phyloP scores from a whole-genome alignment of 129 eudicot species.

The Oenanthe sinensis region DNA sequence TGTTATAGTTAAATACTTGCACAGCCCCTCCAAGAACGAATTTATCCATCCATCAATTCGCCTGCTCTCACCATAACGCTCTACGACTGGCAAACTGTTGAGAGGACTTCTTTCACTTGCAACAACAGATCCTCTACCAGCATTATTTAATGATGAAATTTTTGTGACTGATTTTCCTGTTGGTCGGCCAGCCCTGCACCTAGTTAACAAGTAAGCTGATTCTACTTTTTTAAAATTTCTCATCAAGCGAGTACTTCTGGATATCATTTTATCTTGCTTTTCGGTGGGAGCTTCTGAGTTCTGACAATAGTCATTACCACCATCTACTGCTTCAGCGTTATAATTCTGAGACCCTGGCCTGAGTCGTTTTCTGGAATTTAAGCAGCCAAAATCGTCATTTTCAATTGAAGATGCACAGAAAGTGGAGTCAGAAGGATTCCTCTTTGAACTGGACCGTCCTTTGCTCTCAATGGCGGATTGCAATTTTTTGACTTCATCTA shows the following conservation, averaged over 20 bases:
- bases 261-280: constrained; percentile 31
- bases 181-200: constrained; percentile 44
- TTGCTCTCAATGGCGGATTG: constrained; percentile 35
- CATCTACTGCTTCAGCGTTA: constrained; percentile 24
- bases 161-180: constrained; percentile 24
- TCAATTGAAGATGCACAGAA: constrained; percentile 27
- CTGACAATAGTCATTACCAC: constrained; percentile 25
- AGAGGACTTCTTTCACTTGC: constrained; percentile 60
- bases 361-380: constrained; percentile 47
- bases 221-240: constrained; percentile 83
- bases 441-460: constrained; percentile 23
- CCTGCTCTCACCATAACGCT: constrained; percentile 28
- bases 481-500: constrained; percentile 55
- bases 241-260: constrained; percentile 55
- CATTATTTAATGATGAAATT: constrained; percentile 38
- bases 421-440: constrained; percentile 21
- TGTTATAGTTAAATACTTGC: constrained; percentile 58
- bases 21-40: constrained; percentile 72
- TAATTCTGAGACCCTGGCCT: constrained; percentile 28
- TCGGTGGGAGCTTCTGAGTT: constrained; percentile 25
- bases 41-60: constrained; percentile 58
- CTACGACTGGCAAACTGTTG: constrained; percentile 42
- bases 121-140: constrained; percentile 58
- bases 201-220: constrained; percentile 61
- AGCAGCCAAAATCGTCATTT: constrained; percentile 40